Base-by-base conservation (phyloP, 352 stramenopile genomes). In the Phytophthora fragariae region DNA sequence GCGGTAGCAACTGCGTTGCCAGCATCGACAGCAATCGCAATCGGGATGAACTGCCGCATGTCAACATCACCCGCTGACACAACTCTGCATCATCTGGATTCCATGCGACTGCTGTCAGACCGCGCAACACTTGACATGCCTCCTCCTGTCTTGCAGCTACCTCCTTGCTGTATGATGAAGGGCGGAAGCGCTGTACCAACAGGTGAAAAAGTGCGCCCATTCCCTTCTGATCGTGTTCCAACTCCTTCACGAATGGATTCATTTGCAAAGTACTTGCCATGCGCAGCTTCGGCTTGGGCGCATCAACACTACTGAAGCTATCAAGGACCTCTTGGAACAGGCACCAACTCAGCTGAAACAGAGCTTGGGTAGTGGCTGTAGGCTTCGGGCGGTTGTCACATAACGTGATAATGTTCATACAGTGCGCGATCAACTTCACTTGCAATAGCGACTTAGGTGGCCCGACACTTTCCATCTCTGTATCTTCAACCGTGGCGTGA, bases 271-370 rank as follows among this genome's bases (percentile, higher is more conserved):
- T 62, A 24, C 65, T 72, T 49, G 81, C 72, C 57, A 89, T 65
- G n/a, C 75, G 65, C 57, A 85, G 56, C 58, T 80, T 82, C 15
- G 77, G 65, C 24, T 77, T 82, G 31, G 12, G 11, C 24, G 57
- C 35, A 50, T 68, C 44, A 49, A 66, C 57, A 46, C 35, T 69
- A 21, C 37, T 57, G 50, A 89, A 90, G 15, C 79, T 83, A 31
- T 90, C 82, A 0, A 93, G 62, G 19, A 91, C 52, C 41, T 89
- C 80, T 29, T 90, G 80, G 4, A 92, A 77, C 37, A 93, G 56
- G 52, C 81, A 83, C 83, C 83, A 92, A 60, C 84, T 90, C n/a
- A 92, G 72, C 57, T 89, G 80, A 57, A 90, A 90, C 14, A 93
- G 66, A 46, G 72, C 37, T 65, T 68, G 56, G 10, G 59, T 70